A percentile compares a stretch with the other conserved stretches of the same genome.
These are phyloP conservation scores for Heimioporus sp. DNA, from an alignment of 768 basidiomycete genomes.

Conservation along the genomic window DNA sequence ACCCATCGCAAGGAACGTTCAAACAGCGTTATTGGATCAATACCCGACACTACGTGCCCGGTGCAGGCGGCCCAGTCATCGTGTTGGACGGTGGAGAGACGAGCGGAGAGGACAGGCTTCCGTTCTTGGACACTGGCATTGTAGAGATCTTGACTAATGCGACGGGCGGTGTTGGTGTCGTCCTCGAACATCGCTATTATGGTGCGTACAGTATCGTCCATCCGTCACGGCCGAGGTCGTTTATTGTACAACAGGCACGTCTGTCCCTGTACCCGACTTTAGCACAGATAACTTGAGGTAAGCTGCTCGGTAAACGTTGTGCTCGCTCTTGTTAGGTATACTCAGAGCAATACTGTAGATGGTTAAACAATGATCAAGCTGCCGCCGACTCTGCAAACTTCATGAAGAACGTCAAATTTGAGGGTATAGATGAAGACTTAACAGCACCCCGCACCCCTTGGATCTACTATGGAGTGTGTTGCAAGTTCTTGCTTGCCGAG, in stretches of 20 bases:
- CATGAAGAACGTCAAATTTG: slow-evolving; percentile 76
- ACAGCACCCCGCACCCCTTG: slow-evolving; percentile 75
- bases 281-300: slow-evolving; percentile 82
- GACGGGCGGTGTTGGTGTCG: slow-evolving; percentile 84
- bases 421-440: slow-evolving; percentile 66
- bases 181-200: slow-evolving; percentile 94
- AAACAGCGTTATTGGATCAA: slow-evolving; percentile 93
- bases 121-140: slow-evolving; percentile 70
- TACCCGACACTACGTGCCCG: slow-evolving; percentile 70
- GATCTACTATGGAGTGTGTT: slow-evolving; percentile 88
- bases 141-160: slow-evolving; percentile 80
- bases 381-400: slow-evolving; percentile 92
- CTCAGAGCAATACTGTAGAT: slow-evolving; percentile 41
- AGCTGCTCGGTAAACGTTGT: slow-evolving; percentile 1
- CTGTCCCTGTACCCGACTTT: slow-evolving; percentile 72
- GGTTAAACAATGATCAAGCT: slow-evolving; percentile 87
- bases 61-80: slow-evolving; percentile 77
- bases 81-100: slow-evolving; percentile 95
- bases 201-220: slow-evolving; percentile 39
- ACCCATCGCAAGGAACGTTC: slow-evolving; percentile 59
- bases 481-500: not conserved
- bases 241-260: slow-evolving; percentile 49
- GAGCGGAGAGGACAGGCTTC: slow-evolving; percentile 63
- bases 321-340: not conserved
- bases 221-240: not conserved